phyloP scores from a whole-genome alignment of 164 flowering plant species.

The Dillenia suffruticosa region DNA sequence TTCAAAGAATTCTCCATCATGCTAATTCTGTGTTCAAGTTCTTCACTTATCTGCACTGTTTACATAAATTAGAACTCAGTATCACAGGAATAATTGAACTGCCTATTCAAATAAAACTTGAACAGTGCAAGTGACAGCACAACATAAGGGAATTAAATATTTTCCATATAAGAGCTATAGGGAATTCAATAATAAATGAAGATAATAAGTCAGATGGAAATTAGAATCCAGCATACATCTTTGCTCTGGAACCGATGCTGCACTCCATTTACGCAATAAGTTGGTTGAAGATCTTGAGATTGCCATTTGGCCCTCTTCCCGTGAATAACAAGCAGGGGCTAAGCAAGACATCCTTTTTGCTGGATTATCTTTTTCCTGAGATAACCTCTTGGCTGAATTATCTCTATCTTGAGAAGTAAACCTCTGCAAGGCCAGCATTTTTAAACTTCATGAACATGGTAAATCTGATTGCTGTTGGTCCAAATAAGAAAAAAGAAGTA shows the following conservation, averaged over 20 bases:
- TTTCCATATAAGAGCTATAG: background rate
- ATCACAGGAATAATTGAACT: background rate
- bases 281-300: constrained; percentile 60
- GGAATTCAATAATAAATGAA: background rate
- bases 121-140: too few species aligned
- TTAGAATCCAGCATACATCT: constrained; percentile 36
- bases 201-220: constrained; percentile 5
- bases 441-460: background rate
- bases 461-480: too few species aligned
- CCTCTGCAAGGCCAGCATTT: constrained; percentile 42
- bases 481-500: too few species aligned
- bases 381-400: constrained; percentile 44
- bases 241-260: constrained; percentile 40
- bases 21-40: constrained; percentile 71
- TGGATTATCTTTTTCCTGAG: constrained; percentile 78
- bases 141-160: constrained; percentile 1
- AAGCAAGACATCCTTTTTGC: constrained; percentile 48
- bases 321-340: constrained; percentile 35
- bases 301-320: constrained; percentile 69
- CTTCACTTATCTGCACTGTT: constrained; percentile 77
- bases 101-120: constrained; percentile 4
- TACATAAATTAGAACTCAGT: constrained; percentile 15
- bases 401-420: constrained; percentile 86
- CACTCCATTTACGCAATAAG: constrained; percentile 59
- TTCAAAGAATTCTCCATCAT: constrained; percentile 69